These are phyloP conservation scores for Cryphonectria nitschkei DNA, from an alignment of 2,329 filamentous ascomycete species.

Conservation along the genomic window DNA sequence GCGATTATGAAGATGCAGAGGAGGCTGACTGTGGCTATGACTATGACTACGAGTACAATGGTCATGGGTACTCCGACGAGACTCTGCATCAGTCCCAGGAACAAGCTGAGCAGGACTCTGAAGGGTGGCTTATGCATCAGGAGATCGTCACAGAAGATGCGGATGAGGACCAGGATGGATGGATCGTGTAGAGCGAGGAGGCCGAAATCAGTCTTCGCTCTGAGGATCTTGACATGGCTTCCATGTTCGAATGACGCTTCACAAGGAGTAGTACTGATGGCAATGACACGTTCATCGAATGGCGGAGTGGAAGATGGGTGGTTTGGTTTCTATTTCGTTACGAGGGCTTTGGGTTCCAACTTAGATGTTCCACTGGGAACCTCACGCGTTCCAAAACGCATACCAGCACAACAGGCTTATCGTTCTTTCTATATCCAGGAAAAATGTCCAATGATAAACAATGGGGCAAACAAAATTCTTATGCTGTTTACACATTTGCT, in stretches of 20 bases:
- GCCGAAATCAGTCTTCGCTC: slow-evolving; percentile 13
- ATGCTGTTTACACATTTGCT: slow-evolving; percentile 10
- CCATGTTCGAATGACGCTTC: slow-evolving; percentile 8
- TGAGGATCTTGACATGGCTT: slow-evolving; percentile 19
- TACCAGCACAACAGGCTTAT: not conserved
- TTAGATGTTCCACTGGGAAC: not conserved
- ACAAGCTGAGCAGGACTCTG: not conserved
- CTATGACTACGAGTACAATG: slow-evolving; percentile 2
- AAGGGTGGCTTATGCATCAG: slow-evolving; percentile 24
- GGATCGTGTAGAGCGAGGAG: not conserved
- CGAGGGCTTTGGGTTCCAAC: not conserved
- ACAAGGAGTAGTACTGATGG: not conserved
- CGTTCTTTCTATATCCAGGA: not conserved
- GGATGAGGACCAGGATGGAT: not conserved
- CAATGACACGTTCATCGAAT: not conserved
- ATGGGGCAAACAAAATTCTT: not conserved
- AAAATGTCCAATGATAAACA: not conserved
- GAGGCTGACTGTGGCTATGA: not conserved
- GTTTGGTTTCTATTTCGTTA: not conserved
- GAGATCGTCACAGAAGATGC: slow-evolving; percentile 19
- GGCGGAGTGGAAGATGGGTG: not conserved
- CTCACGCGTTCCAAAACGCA: not conserved
- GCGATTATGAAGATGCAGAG: not conserved
- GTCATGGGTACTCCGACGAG: not conserved
- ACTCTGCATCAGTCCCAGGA: not conserved